Percentiles rank a stretch among this genome's conserved stretches.
phyloP scores from a whole-genome alignment of 768 basidiomycete genomes.

The Pleurotus sapidus region DNA sequence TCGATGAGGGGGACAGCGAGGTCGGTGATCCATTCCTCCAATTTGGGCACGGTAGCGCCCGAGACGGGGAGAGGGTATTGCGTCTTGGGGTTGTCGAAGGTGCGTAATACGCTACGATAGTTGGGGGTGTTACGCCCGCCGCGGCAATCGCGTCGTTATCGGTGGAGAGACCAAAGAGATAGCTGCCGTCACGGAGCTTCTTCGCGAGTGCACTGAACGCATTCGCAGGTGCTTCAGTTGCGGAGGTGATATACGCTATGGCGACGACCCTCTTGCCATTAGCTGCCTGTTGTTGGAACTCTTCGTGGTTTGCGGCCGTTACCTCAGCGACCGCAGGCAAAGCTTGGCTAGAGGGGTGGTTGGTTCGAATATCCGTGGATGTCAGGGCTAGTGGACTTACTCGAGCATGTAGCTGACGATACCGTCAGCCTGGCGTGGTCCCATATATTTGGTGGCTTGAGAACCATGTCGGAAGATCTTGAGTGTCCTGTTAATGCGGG shows the following conservation, averaged over 20 bases:
- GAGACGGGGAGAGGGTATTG: slow-evolving; percentile 64
- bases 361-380: slow-evolving; percentile 4
- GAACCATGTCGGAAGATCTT: slow-evolving; percentile 91
- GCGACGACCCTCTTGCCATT: slow-evolving; percentile 64
- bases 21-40: slow-evolving; percentile 77
- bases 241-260: slow-evolving; percentile 75
- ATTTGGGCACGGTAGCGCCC: slow-evolving; percentile 53
- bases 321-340: slow-evolving; percentile 90
- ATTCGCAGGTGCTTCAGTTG: slow-evolving; percentile 64
- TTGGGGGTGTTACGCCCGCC: slow-evolving; percentile 75
- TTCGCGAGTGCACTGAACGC: slow-evolving; percentile 82
- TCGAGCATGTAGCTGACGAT: slow-evolving; percentile 97
- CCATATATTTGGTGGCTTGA: slow-evolving; percentile 67
- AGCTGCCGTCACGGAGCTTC: slow-evolving; percentile 79
- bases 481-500: slow-evolving; percentile 57
- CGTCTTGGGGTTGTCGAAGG: slow-evolving; percentile 80
- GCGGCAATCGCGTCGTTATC: slow-evolving; percentile 66
- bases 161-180: slow-evolving; percentile 84
- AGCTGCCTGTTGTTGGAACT: slow-evolving; percentile 80
- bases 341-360: slow-evolving; percentile 58
- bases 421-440: slow-evolving; percentile 92
- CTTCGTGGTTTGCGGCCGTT: slow-evolving; percentile 68
- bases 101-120: slow-evolving; percentile 90
- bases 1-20: slow-evolving; percentile 87
- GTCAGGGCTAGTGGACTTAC: slow-evolving; percentile 42